Conservation (phyloP, 139 green algal species). For the Volvox reticuliferus region DNA sequence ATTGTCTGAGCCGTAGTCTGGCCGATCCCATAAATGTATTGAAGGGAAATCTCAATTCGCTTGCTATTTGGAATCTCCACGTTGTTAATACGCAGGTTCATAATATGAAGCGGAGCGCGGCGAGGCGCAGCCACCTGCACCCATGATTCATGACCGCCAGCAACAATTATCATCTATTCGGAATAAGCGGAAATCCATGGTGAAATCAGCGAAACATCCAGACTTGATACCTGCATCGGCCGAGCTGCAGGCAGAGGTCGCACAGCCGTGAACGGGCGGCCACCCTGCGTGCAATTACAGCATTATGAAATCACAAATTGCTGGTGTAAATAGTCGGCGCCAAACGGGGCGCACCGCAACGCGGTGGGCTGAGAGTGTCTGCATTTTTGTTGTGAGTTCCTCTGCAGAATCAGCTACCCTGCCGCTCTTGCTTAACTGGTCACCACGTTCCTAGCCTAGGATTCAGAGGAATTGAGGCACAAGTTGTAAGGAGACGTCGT, state of each 20-base stretch:
- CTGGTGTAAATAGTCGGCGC: too few relatives aligned
- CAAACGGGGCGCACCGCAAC: background rate
- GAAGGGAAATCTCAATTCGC: conserved; percentile 93
- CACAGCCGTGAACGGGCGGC: conserved; percentile 58
- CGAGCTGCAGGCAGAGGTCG: conserved; percentile 50
- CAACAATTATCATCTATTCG: too few relatives aligned
- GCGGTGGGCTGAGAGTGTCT: conserved; percentile 34
- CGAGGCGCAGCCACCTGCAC: conserved; percentile 59
- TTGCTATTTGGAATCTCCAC: conserved; percentile 99
- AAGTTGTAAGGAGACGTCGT: background rate
- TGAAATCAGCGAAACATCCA: too few relatives aligned
- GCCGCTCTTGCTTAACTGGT: background rate
- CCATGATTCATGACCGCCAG: too few relatives aligned
- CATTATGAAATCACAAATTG: too few relatives aligned
- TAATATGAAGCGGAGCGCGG: conserved; percentile 76
- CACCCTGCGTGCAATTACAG: conserved; percentile 21
- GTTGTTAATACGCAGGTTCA: conserved; percentile 93
- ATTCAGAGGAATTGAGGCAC: background rate
- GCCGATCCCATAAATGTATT: conserved; percentile 98
- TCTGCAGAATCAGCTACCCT: background rate
- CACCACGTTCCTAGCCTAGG: conserved; percentile 4
- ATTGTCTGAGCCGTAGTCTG: conserved; percentile 93
- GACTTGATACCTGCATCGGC: conserved; percentile 49
- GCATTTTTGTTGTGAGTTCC: conserved; percentile 27
- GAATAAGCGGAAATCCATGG: too few relatives aligned